A percentile compares a stretch with the other conserved stretches of the same genome.
phyloP scores from a whole-genome alignment of 768 basidiomycete species.

The Suillus discolor region DNA sequence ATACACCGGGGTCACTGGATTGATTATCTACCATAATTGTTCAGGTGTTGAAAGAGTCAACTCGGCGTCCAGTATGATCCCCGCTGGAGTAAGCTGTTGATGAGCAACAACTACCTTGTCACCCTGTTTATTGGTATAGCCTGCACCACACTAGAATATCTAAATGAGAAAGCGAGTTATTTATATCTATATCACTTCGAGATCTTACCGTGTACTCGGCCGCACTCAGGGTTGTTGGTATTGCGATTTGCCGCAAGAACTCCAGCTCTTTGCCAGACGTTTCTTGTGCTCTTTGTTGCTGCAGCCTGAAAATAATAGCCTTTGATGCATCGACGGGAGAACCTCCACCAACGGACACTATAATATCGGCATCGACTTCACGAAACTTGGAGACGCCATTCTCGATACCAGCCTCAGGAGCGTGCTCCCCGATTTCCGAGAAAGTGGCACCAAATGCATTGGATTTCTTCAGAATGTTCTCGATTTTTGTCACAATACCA shows the following conservation, averaged over 20 bases:
- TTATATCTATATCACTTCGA: background rate
- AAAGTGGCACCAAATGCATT: slow-evolving; percentile 70
- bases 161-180: background rate
- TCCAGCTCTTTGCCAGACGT: slow-evolving; percentile 39
- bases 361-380: slow-evolving; percentile 60
- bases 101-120: slow-evolving; percentile 58
- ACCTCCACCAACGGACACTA: slow-evolving; percentile 78
- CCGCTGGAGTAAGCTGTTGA: slow-evolving; percentile 63
- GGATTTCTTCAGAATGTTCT: slow-evolving; percentile 52
- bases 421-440: slow-evolving; percentile 72
- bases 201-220: slow-evolving; percentile 67
- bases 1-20: slow-evolving; percentile 12
- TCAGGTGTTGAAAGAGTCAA: slow-evolving; percentile 74
- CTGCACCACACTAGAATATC: slow-evolving; percentile 55
- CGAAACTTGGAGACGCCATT: slow-evolving; percentile 58
- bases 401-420: slow-evolving; percentile 67
- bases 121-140: slow-evolving; percentile 71
- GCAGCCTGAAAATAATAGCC: slow-evolving; percentile 64
- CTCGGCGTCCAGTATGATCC: slow-evolving; percentile 78
- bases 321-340: slow-evolving; percentile 82
- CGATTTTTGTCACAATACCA: slow-evolving; percentile 24
- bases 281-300: slow-evolving; percentile 41
- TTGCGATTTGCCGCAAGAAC: slow-evolving; percentile 68
- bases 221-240: slow-evolving; percentile 81
- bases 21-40: slow-evolving; percentile 59